Evolutionary conservation across 75 land plant genomes (phyloP).

Genomic region (Cupressus sempervirens): DNA sequence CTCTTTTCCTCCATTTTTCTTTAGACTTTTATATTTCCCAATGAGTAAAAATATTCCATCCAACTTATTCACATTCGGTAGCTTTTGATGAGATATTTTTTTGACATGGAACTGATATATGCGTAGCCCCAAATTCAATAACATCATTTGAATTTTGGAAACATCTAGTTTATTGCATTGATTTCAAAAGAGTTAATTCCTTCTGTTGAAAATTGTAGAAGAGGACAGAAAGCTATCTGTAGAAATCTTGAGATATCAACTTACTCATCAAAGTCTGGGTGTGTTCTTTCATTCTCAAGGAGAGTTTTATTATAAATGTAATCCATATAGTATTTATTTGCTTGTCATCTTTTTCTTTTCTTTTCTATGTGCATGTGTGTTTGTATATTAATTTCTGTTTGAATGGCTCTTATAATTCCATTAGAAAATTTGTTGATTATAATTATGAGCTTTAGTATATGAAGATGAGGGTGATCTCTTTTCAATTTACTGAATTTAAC

Average conservation of each 20-base stretch:
- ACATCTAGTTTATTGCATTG: not conserved
- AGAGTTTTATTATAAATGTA: not conserved
- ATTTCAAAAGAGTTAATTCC: not conserved
- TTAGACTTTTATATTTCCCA: not conserved
- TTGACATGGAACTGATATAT: too few relatives aligned
- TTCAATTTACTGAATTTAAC: not conserved
- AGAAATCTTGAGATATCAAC: not conserved
- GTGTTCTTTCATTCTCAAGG: not conserved
- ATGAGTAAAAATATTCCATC: not conserved
- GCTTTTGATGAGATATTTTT: not conserved
- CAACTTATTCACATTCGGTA: not conserved
- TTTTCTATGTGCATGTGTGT: not conserved
- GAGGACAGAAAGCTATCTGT: not conserved
- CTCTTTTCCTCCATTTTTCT: not conserved
- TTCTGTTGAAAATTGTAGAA: not conserved
- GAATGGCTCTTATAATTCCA: not conserved
- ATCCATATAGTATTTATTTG: not conserved
- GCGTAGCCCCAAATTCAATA: not conserved
- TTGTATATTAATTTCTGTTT: not conserved
- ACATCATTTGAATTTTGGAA: not conserved
- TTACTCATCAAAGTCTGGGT: not conserved
- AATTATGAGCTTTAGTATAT: not conserved
- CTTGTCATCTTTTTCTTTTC: not conserved
- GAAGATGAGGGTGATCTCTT: not conserved
- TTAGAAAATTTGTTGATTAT: not conserved